Base-by-base conservation (phyloP, 768 basidiomycete species). In the Boletellus ananas region DNA sequence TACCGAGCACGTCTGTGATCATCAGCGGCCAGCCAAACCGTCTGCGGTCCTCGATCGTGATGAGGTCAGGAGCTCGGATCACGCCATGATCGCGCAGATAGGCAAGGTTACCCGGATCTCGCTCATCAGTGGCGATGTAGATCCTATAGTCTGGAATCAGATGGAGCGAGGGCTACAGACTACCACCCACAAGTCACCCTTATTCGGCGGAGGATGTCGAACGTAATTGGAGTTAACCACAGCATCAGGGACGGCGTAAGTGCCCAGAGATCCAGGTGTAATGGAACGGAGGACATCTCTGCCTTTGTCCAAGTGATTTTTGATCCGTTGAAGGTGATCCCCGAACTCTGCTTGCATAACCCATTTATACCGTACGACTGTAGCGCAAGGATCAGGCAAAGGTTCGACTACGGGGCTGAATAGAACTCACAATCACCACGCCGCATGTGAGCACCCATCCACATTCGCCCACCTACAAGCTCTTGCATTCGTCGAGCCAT, bases 401-500 rank as follows among this genome's bases (percentile, higher is more conserved):
- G 7, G 16, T 18, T 29, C 13, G 6, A 27, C 29, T 3, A 27
- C 1, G 16, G 16, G 20, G 12, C 7, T 33, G 23, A 21, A 43
- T 13, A 17, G 31, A 41, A 56, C 70, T 64, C 43, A 74, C 72
- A 74, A 39, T 74, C 73, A 40, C 73, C 73, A 21, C 73, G 70
- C 17, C 73, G 72, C 74, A 75, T 74, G 39, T 74, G 73, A 7
- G 67, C 71, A 12, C 62, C 68, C 70, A 74, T 70, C 74, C 73
- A 74, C 57, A 68, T 60, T 6, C 71, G 63, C 14, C 70, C 72
- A 1, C 44, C 65, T 2, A 58, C 61, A 25, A 56, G 39, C 12
- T 61, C 54, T 4, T 45, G 57, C 68, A 75, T 72, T 43, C 66
- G 67, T 33, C 40, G 35, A 16, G 66, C 68, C 53, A 75, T 65